A percentile compares a stretch with the other conserved stretches of the same genome.
Evolutionary conservation across 768 basidiomycete genomes (phyloP).

Genomic region (Naganishia friedmannii): DNA sequence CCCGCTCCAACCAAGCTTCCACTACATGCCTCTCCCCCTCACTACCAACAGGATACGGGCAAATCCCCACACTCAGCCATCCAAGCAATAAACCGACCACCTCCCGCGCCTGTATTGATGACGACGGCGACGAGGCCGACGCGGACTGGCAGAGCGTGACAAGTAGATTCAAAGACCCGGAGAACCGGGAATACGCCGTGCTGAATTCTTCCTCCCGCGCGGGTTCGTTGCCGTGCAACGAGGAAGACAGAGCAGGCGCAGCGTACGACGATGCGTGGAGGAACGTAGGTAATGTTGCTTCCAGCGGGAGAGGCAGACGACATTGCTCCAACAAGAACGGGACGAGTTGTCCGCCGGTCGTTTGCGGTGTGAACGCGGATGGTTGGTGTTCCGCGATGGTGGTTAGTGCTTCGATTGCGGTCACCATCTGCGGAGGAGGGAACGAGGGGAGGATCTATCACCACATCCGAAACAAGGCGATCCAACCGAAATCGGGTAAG

Average conservation of each 20-base stretch:
- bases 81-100: background rate
- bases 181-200: background rate
- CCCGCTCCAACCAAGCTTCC: slow-evolving; percentile 19
- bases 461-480: no score
- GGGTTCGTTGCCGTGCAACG: background rate
- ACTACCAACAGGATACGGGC: background rate
- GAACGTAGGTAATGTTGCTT: background rate
- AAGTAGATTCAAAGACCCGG: background rate
- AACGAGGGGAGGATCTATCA: slow-evolving; percentile 23
- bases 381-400: slow-evolving; percentile 16
- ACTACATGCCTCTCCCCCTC: slow-evolving; percentile 4
- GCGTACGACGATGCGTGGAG: slow-evolving; percentile 5
- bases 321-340: slow-evolving; percentile 23
- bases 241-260: no score
- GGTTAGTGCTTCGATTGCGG: slow-evolving; percentile 7
- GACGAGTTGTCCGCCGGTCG: background rate
- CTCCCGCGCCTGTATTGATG: background rate
- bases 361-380: slow-evolving; percentile 9
- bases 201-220: background rate
- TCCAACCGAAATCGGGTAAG: background rate
- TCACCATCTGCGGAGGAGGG: background rate
- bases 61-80: slow-evolving; percentile 4
- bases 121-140: background rate
- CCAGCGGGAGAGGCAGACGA: background rate
- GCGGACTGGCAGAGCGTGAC: background rate